These are phyloP conservation scores for Rhodotorula glutinis DNA, from an alignment of 1,284 basidiomycete genomes.

Conservation along the genomic window DNA sequence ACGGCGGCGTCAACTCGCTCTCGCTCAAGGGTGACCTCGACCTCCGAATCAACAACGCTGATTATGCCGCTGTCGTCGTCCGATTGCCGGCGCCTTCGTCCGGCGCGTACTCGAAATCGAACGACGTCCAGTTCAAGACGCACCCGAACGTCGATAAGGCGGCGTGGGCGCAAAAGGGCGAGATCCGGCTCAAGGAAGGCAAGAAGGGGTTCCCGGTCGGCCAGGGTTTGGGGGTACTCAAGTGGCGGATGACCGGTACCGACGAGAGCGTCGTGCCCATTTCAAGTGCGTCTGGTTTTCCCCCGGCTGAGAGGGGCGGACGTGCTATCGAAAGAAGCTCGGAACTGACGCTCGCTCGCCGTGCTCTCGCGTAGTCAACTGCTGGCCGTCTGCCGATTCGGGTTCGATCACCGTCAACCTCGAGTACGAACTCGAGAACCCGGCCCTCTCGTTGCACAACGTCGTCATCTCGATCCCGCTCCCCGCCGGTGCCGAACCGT, in stretches of 20 bases:
- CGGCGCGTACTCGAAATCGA: constrained; percentile 62
- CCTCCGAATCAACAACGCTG: constrained; percentile 73
- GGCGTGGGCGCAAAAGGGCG: constrained; percentile 61
- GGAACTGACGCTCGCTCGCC: not conserved
- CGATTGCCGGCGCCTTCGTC: constrained; percentile 56
- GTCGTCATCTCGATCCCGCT: constrained; percentile 87
- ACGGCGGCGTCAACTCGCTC: constrained; percentile 84
- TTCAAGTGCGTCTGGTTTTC: constrained; percentile 73
- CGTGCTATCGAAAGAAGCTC: too few species aligned
- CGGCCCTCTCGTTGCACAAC: constrained; percentile 67
- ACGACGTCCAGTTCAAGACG: constrained; percentile 86
- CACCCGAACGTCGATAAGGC: constrained; percentile 94
- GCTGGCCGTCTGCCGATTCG: constrained; percentile 90
- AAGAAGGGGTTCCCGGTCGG: constrained; percentile 80
- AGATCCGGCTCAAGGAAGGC: constrained; percentile 80
- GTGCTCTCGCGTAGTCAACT: constrained; percentile 64
- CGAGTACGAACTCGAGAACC: constrained; percentile 84
- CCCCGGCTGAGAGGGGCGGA: too few species aligned
- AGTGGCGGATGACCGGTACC: constrained; percentile 86
- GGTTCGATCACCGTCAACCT: constrained; percentile 90
- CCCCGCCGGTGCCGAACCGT: constrained; percentile 81
- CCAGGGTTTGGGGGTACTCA: constrained; percentile 78
- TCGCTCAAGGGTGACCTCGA: constrained; percentile 94
- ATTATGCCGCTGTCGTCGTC: constrained; percentile 72
- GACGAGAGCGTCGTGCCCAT: constrained; percentile 89